Evolutionary conservation across 345 rosid genomes (phyloP).

Genomic region (Litchi chinensis): DNA sequence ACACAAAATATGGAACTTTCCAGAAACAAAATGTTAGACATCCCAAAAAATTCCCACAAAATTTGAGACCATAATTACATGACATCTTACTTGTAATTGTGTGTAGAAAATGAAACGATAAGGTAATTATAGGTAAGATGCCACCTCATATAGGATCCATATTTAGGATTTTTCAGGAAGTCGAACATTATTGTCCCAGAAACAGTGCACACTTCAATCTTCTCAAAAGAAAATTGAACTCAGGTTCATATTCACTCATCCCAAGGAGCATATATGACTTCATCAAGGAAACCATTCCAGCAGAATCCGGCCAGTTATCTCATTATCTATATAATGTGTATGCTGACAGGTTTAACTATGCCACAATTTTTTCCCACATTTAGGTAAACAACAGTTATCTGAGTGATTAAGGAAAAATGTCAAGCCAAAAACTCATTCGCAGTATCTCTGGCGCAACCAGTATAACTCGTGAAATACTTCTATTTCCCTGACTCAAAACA

Average conservation of each 20-base stretch:
- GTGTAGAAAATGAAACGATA: too few species aligned
- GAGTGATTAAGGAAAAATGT: neutral
- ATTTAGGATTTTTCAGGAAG: too few species aligned
- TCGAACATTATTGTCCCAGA: neutral
- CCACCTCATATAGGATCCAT: too few species aligned
- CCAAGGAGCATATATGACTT: neutral
- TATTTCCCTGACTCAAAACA: neutral
- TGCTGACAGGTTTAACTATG: neutral
- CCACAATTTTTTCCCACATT: neutral
- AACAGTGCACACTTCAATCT: neutral
- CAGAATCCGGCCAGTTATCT: neutral
- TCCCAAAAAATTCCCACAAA: too few species aligned
- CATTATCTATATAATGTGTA: neutral
- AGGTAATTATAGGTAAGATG: too few species aligned
- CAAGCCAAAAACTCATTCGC: neutral
- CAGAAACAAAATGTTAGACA: neutral
- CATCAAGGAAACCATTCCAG: neutral
- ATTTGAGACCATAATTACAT: too few species aligned
- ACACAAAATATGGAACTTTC: neutral
- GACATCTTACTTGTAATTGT: too few species aligned
- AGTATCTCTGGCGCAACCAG: neutral
- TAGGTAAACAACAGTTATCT: neutral
- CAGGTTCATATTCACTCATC: neutral
- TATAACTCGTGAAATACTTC: neutral
- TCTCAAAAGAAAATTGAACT: neutral